phyloP scores from a whole-genome alignment of 352 stramenopile species.

The Pythium volutum region DNA sequence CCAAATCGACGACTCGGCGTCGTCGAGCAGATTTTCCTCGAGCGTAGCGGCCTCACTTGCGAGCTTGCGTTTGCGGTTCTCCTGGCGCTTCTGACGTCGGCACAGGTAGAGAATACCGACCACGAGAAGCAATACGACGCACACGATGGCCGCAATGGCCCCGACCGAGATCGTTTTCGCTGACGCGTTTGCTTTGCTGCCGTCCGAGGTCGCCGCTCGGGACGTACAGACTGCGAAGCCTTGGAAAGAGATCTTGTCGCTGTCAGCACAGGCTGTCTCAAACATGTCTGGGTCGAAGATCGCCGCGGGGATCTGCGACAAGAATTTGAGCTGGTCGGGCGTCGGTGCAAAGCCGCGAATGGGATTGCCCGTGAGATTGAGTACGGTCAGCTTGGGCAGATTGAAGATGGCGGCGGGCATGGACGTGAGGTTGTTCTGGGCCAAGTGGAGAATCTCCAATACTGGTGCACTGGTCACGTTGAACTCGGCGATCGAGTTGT shows the following conservation, averaged over 20 bases:
- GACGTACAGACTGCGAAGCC: not conserved
- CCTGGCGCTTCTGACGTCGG: constrained; percentile 2
- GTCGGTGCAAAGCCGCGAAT: constrained; percentile 16
- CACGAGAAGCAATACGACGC: not conserved
- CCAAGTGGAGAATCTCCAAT: constrained; percentile 6
- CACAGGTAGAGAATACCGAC: not conserved
- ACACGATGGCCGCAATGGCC: constrained; percentile 7
- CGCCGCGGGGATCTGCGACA: not conserved
- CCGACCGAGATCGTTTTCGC: not conserved
- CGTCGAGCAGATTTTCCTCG: not conserved
- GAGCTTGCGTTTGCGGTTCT: not conserved
- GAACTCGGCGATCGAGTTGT: constrained; percentile 12
- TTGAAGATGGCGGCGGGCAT: not conserved
- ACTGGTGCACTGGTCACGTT: not conserved
- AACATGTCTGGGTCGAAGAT: constrained; percentile 16
- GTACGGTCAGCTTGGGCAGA: constrained; percentile 2
- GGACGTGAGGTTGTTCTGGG: constrained; percentile 4
- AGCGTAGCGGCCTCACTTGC: not conserved
- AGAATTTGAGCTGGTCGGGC: constrained; percentile 2
- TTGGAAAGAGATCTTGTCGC: not conserved
- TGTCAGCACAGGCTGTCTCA: not conserved
- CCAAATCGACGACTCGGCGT: constrained; percentile 5
- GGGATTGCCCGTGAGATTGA: constrained; percentile 15
- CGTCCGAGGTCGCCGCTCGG: not conserved
- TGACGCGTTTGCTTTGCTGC: too few species aligned